Percentiles rank a stretch among this genome's conserved stretches.
These are phyloP conservation scores for Phytophthora vignae DNA, from an alignment of 352 stramenopile genomes.

Conservation along the genomic window DNA sequence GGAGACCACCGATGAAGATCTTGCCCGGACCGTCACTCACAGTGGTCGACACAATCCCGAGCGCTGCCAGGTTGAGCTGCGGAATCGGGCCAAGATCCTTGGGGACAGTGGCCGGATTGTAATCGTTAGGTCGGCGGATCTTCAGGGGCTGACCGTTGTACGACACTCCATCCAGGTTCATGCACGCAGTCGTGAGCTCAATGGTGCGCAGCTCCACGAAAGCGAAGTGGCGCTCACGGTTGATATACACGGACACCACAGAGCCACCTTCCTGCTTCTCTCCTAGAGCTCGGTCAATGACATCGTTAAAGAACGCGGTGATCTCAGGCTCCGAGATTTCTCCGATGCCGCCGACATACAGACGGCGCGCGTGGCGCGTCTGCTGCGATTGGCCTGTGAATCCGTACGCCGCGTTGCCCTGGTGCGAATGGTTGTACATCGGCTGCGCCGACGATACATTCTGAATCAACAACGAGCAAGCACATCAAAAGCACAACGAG, in stretches of 20 bases:
- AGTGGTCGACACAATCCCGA: slow-evolving; percentile 96
- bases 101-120: slow-evolving; percentile 93
- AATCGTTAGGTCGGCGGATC: slow-evolving; percentile 98
- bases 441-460: slow-evolving; percentile 18
- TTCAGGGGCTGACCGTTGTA: slow-evolving; percentile 95
- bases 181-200: slow-evolving; percentile 96
- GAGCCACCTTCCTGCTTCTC: slow-evolving; percentile 78
- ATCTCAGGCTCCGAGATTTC: slow-evolving; percentile 90
- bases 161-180: slow-evolving; percentile 96
- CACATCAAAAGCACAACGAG: slow-evolving; percentile 30
- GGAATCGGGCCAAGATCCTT: slow-evolving; percentile 88
- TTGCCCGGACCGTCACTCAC: slow-evolving; percentile 98
- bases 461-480: slow-evolving; percentile 27
- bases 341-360: slow-evolving; percentile 97
- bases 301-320: slow-evolving; percentile 92
- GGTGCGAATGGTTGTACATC: slow-evolving; percentile 35
- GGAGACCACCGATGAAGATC: slow-evolving; percentile 98
- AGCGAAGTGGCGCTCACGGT: slow-evolving; percentile 96
- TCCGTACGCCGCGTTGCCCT: slow-evolving; percentile 20
- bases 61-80: slow-evolving; percentile 87
- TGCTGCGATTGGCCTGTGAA: slow-evolving; percentile 84
- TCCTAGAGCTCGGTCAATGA: slow-evolving; percentile 88
- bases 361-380: slow-evolving; percentile 94
- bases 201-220: slow-evolving; percentile 98
- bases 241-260: slow-evolving; percentile 95